phyloP scores from a whole-genome alignment of 1,284 basidiomycete genomes.

The Peniophora sp. region DNA sequence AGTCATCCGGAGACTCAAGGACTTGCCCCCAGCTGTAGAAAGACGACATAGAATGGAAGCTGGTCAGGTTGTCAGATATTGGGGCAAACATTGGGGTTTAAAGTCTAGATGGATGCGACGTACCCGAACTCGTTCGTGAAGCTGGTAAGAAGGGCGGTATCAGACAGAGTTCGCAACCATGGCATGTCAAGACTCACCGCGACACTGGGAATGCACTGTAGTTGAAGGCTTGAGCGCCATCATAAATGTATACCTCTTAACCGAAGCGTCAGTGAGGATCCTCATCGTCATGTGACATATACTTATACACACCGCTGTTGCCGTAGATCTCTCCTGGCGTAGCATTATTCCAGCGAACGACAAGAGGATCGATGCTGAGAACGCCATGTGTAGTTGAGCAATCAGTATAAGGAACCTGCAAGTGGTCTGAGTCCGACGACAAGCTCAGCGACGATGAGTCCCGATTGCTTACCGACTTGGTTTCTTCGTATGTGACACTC shows the following conservation, averaged over 20 bases:
- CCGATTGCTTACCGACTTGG: conserved; percentile 37
- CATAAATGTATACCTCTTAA: conserved; percentile 57
- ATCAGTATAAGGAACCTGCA: conserved; percentile 57
- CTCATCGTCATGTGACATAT: background rate
- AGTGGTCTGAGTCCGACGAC: too few species aligned
- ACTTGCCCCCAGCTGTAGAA: conserved; percentile 59
- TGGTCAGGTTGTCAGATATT: too few species aligned
- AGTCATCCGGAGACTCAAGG: conserved; percentile 40
- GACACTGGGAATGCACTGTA: conserved; percentile 47
- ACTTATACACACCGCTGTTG: conserved; percentile 33
- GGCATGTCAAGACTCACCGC: too few species aligned
- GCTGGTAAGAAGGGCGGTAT: too few species aligned
- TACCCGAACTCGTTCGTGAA: conserved; percentile 60
- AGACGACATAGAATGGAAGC: conserved; percentile 60
- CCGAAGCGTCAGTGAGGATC: background rate
- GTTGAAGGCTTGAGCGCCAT: conserved; percentile 46
- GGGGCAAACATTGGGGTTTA: too few species aligned
- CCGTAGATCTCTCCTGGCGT: conserved; percentile 49
- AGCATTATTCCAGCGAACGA: conserved; percentile 42
- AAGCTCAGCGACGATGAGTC: too few species aligned
- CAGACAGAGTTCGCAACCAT: too few species aligned
- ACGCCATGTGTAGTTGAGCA: conserved; percentile 56
- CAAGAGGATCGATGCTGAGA: conserved; percentile 48
- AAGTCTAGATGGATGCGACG: too few species aligned
- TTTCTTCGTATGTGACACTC: conserved; percentile 39